These are phyloP conservation scores for Liriodendron chinense DNA, from an alignment of 164 flowering plant species.

Conservation along the genomic window DNA sequence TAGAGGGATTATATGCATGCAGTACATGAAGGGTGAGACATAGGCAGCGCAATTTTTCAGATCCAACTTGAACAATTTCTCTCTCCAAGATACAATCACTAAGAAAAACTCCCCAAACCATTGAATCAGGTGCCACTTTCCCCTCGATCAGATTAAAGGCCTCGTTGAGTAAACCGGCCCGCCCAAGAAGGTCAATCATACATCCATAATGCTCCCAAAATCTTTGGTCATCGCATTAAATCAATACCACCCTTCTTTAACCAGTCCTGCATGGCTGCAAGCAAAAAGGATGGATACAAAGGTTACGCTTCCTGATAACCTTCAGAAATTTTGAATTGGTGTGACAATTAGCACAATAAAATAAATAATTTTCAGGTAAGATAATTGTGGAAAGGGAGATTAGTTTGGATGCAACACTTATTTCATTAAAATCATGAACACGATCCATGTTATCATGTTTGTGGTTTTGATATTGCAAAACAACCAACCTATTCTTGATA, in stretches of 20 bases:
- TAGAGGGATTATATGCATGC: too few relatives aligned
- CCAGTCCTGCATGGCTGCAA: slow-evolving; percentile 79
- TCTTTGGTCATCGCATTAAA: slow-evolving; percentile 55
- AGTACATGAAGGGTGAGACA: too few relatives aligned
- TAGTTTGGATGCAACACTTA: too few relatives aligned
- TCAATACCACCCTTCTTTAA: slow-evolving; percentile 77
- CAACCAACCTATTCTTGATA: too few relatives aligned
- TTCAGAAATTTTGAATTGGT: slow-evolving; percentile 13
- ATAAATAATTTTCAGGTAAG: background rate
- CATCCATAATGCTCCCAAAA: slow-evolving; percentile 73
- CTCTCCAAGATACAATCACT: slow-evolving; percentile 79
- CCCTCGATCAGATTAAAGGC: slow-evolving; percentile 60
- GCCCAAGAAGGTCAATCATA: slow-evolving; percentile 89
- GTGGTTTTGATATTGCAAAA: too few relatives aligned
- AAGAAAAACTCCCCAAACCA: slow-evolving; percentile 83
- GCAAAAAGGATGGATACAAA: slow-evolving; percentile 79
- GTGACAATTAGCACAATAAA: background rate
- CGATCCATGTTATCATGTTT: too few relatives aligned
- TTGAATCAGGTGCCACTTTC: slow-evolving; percentile 70
- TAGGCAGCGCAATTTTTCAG: slow-evolving; percentile 70
- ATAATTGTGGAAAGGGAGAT: too few relatives aligned
- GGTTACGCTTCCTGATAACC: slow-evolving; percentile 62
- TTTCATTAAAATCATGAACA: too few relatives aligned
- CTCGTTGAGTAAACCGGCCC: slow-evolving; percentile 57
- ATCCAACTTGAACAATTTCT: slow-evolving; percentile 68